Evolutionary conservation across 495 filamentous ascomycete genomes (phyloP).

Genomic region (Aspergillus hancockii): DNA sequence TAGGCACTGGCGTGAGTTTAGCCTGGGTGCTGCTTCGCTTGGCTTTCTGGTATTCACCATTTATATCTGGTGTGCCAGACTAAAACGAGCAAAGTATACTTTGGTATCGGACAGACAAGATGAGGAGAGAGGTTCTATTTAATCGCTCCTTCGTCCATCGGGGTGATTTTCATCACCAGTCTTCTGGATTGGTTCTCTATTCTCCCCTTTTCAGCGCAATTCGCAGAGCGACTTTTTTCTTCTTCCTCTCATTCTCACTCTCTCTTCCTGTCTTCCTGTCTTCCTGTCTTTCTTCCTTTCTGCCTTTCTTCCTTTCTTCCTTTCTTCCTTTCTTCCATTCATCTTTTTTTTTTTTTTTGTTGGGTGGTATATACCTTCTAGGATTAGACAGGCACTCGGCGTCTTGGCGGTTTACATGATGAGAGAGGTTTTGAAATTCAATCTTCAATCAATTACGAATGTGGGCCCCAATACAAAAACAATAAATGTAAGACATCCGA

Average conservation of each 20-base stretch:
- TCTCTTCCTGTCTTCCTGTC: background rate
- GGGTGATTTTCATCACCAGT: background rate
- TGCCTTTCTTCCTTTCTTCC: too few species aligned
- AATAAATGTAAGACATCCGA: too few species aligned
- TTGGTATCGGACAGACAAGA: background rate
- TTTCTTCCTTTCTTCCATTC: too few species aligned
- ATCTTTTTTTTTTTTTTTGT: background rate
- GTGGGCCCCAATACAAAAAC: too few species aligned
- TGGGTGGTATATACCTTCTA: background rate
- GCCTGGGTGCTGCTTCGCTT: background rate
- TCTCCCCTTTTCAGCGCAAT: too few species aligned
- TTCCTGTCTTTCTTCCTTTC: too few species aligned
- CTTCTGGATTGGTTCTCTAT: background rate
- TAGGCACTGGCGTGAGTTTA: background rate
- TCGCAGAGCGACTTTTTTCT: too few species aligned
- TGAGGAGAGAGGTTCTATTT: background rate
- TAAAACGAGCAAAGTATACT: background rate
- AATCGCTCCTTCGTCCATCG: too few species aligned
- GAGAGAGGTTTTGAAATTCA: too few species aligned
- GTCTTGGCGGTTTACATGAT: background rate
- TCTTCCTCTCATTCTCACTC: background rate
- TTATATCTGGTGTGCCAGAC: background rate
- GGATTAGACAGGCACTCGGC: background rate
- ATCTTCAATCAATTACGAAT: too few species aligned
- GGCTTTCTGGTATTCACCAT: background rate